These are phyloP conservation scores for Zarea fungicola DNA, from an alignment of 2,329 filamentous ascomycete species.

Conservation along the genomic window DNA sequence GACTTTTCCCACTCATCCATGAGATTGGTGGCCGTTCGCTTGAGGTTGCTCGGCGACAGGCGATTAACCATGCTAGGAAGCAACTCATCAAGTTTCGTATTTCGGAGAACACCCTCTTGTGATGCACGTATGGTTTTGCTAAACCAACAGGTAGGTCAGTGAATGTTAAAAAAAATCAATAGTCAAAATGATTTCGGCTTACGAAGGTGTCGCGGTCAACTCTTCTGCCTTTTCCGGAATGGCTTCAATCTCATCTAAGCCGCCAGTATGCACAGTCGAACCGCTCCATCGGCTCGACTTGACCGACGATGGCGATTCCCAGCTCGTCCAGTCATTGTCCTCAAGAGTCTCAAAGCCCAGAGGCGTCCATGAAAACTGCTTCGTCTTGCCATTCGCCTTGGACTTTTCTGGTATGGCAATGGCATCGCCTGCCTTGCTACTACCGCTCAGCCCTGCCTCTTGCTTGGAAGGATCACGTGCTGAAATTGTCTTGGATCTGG, in stretches of 20 bases:
- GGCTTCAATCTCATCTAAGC: conserved; percentile 37
- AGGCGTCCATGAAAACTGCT: conserved; percentile 57
- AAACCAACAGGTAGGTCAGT: conserved; percentile 15
- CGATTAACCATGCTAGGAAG: conserved; percentile 68
- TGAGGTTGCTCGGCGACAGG: conserved; percentile 69
- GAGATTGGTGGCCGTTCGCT: conserved; percentile 74
- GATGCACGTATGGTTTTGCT: conserved; percentile 30
- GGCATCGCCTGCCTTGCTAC: conserved; percentile 20
- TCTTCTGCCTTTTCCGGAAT: conserved; percentile 46
- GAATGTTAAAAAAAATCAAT: too few species aligned
- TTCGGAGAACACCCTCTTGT: conserved; percentile 28
- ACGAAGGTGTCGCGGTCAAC: conserved; percentile 41
- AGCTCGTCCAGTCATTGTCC: conserved; percentile 61
- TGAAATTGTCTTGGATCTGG: conserved; percentile 37
- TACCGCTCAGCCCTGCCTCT: conserved; percentile 17
- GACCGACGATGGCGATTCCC: conserved; percentile 52
- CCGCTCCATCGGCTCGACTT: conserved; percentile 61
- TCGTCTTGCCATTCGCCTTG: conserved; percentile 36
- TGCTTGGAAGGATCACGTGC: conserved; percentile 35
- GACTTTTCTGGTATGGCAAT: conserved; percentile 25
- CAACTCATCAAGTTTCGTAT: conserved; percentile 48
- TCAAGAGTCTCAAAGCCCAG: conserved; percentile 52
- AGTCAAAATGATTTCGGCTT: conserved; percentile 25
- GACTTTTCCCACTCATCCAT: conserved; percentile 87
- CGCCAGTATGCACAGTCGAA: conserved; percentile 44